A percentile compares a stretch with the other conserved stretches of the same genome.
Evolutionary conservation across 495 filamentous ascomycete species (phyloP).

Genomic region (Lasiosphaeris hirsuta): DNA sequence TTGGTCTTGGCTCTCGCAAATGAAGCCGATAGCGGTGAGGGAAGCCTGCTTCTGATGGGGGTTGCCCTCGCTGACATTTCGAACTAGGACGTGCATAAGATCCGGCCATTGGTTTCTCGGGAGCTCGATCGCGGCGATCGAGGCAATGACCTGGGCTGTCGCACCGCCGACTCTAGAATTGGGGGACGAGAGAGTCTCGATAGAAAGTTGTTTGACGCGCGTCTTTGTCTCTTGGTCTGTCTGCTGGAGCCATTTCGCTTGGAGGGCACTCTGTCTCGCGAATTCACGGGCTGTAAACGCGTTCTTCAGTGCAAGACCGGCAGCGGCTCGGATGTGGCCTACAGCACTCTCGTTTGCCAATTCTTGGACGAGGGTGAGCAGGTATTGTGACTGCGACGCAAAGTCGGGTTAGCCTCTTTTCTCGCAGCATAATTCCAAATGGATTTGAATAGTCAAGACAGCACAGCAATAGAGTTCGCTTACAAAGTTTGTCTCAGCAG

Average conservation of each 20-base stretch:
- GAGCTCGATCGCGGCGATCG: constrained; percentile 91
- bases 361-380: constrained; percentile 84
- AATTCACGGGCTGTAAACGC: constrained; percentile 90
- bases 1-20: constrained; percentile 90
- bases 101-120: constrained; percentile 94
- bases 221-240: constrained; percentile 74
- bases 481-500: constrained; percentile 93
- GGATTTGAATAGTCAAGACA: neutral
- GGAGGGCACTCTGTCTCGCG: constrained; percentile 77
- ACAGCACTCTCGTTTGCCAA: constrained; percentile 86
- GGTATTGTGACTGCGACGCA: constrained; percentile 70
- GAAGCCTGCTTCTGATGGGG: constrained; percentile 91
- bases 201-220: constrained; percentile 80
- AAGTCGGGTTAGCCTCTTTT: constrained; percentile 16
- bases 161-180: constrained; percentile 81
- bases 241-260: constrained; percentile 83
- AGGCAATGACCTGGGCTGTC: constrained; percentile 89
- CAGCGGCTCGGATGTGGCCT: constrained; percentile 81
- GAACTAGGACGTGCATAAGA: constrained; percentile 80
- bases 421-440: too few species aligned
- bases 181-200: constrained; percentile 75
- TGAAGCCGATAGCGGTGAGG: constrained; percentile 90
- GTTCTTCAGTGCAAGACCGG: constrained; percentile 96
- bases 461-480: constrained; percentile 35
- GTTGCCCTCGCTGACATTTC: constrained; percentile 82